phyloP scores from a whole-genome alignment of 2,329 filamentous ascomycete species.

The Chaetothyriales sp. region DNA sequence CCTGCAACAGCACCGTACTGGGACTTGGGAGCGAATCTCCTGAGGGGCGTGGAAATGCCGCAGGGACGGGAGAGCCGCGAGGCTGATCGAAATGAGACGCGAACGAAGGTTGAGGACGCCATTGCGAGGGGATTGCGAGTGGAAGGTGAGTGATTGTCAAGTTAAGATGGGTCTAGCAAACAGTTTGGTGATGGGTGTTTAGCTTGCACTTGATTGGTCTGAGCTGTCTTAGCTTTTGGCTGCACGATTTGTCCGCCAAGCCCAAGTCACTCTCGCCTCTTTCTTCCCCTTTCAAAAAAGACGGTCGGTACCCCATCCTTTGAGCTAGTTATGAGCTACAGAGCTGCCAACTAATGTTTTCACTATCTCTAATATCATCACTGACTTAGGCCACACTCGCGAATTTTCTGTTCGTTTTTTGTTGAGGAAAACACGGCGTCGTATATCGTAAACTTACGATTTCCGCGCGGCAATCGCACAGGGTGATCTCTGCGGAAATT shows the following conservation, averaged over 20 bases:
- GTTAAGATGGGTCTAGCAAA: background rate
- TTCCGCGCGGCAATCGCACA: conserved; percentile 13
- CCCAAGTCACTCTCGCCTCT: background rate
- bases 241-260: background rate
- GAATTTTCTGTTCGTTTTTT: background rate
- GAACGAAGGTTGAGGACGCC: conserved; percentile 54
- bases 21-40: conserved; percentile 13
- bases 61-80: conserved; percentile 15
- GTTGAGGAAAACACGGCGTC: conserved; percentile 1
- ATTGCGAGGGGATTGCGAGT: conserved; percentile 28
- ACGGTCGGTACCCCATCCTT: background rate
- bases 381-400: background rate
- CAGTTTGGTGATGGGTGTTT: background rate
- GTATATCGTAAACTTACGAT: conserved; percentile 9
- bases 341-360: background rate
- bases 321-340: too few species aligned
- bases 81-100: conserved; percentile 53
- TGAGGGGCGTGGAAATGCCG: conserved; percentile 7
- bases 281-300: background rate
- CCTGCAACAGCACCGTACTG: conserved; percentile 1
- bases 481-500: conserved; percentile 10
- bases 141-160: background rate
- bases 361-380: background rate
- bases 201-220: background rate
- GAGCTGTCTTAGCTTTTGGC: background rate